Percentiles rank a stretch among this genome's conserved stretches.
phyloP scores from a whole-genome alignment of 2,329 filamentous ascomycete species.

The Didymella keratinophila region DNA sequence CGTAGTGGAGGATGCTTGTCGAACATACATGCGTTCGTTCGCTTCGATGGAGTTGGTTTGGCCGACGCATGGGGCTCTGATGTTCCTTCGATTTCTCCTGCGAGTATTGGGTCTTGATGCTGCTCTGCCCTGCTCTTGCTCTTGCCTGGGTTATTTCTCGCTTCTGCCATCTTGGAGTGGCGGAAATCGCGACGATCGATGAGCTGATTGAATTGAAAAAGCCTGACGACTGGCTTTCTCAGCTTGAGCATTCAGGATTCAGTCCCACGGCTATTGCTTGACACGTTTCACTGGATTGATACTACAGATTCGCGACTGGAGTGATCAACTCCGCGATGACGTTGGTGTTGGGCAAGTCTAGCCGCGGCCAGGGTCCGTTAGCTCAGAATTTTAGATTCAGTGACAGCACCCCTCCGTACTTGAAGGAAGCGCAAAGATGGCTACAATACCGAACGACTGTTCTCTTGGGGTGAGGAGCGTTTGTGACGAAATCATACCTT shows the following conservation, averaged over 20 bases:
- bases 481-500: background rate
- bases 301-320: background rate
- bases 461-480: background rate
- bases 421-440: conserved; percentile 18
- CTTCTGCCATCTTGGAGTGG: conserved; percentile 1
- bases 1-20: background rate
- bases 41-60: conserved; percentile 26
- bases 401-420: conserved; percentile 9
- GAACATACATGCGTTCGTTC: conserved; percentile 51
- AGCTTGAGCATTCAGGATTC: background rate
- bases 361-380: conserved; percentile 17
- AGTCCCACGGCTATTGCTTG: background rate
- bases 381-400: conserved; percentile 20
- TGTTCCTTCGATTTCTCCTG: conserved; percentile 9
- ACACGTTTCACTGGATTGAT: background rate
- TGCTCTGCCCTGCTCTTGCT: conserved; percentile 11
- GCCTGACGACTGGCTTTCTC: background rate
- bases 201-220: background rate
- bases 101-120: conserved; percentile 7
- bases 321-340: conserved; percentile 2
- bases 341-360: conserved; percentile 15
- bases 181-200: background rate
- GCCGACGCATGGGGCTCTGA: background rate
- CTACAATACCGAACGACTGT: conserved; percentile 10
- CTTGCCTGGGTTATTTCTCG: background rate